Base-by-base conservation (phyloP, 345 rosid genomes). In the Pistacia atlantica region DNA sequence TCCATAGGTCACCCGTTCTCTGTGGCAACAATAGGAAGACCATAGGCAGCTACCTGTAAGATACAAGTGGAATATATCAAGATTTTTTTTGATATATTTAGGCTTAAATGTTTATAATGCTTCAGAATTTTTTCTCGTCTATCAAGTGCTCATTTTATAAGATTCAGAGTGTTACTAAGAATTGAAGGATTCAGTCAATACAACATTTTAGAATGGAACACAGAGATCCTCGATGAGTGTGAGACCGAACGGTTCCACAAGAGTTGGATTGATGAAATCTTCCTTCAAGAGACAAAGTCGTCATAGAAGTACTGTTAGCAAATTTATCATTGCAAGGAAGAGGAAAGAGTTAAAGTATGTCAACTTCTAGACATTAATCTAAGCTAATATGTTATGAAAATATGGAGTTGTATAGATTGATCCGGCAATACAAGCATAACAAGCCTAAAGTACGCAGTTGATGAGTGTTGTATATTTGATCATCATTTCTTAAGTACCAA, bases 161-260 rank as follows among this genome's bases (percentile, higher is more conserved):
- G 37, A 67, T 11, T 12, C 78, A 42, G 8, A 42, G 1, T 8
- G 1, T 42, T 5, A 42, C 62, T 59, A 72, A 54, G 38, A 56
- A 8, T 0, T 31, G 48, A 66, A 16, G 42, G 54, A 28, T 64
- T 57, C 45, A 18, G 54, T 22, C 46, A 54, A 70, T 3, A 45
- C 22, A 57, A 48, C 16, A 35, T 8, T n/a, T 45, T 48, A 80
- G 16, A 70, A 45, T 28, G 66, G 13, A 33, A 25, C 58, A 56
- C 33, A 65, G 74, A 60, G 33, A 69, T 81, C 94, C 90, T 90
- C 95, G 62, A 90, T 87, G 63, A 90, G 66, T 1, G 92, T 90
- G 79, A 89, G 92, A 75, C 92, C 95, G 49, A 89, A 90, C 73
- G 95, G 95, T 83, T 90, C 95, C 77, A 90, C 89, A 20, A 87